Evolutionary conservation across 139 green algal genomes (phyloP).

Genomic region (Chlorella sp.): DNA sequence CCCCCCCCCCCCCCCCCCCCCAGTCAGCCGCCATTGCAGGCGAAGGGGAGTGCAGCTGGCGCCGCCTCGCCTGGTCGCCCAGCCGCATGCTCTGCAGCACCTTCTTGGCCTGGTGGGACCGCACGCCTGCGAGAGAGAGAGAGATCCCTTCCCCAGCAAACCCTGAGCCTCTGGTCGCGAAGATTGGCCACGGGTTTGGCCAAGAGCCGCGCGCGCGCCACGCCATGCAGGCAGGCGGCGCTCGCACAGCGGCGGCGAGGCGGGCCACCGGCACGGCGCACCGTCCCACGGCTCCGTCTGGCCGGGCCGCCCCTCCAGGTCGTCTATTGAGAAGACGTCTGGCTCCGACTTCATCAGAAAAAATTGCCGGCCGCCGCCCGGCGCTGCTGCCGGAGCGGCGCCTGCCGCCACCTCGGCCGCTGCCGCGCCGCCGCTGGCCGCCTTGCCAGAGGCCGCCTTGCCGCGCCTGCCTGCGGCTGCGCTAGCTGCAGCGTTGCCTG

Average conservation of each 20-base stretch:
- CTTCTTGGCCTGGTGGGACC: constrained; percentile 72
- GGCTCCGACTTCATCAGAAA: constrained; percentile 77
- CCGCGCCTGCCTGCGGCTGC: too few relatives aligned
- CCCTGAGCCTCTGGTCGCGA: not conserved
- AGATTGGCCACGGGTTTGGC: not conserved
- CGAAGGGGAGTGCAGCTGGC: too few relatives aligned
- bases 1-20: too few relatives aligned
- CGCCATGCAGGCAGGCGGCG: not conserved
- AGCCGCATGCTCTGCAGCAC: constrained; percentile 64
- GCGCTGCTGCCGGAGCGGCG: too few relatives aligned
- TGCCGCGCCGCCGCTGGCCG: too few relatives aligned
- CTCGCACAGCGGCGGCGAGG: not conserved
- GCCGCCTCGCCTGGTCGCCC: constrained; percentile 58
- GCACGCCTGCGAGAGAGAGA: constrained; percentile 51
- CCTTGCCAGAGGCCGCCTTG: too few relatives aligned
- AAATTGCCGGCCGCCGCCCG: too few relatives aligned
- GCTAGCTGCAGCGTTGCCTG: too few relatives aligned
- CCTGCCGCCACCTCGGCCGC: too few relatives aligned
- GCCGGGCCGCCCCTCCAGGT: constrained; percentile 37
- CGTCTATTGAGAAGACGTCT: constrained; percentile 65
- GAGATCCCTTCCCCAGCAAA: not conserved
- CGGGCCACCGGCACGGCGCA: not conserved
- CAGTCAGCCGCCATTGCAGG: too few relatives aligned
- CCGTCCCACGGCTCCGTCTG: constrained; percentile 66
- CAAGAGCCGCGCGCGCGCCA: not conserved